Percentiles rank a stretch among this genome's conserved stretches.
Evolutionary conservation across 2,329 filamentous ascomycete genomes (phyloP).

Genomic region (Aspergillus fumigatiaffinis): DNA sequence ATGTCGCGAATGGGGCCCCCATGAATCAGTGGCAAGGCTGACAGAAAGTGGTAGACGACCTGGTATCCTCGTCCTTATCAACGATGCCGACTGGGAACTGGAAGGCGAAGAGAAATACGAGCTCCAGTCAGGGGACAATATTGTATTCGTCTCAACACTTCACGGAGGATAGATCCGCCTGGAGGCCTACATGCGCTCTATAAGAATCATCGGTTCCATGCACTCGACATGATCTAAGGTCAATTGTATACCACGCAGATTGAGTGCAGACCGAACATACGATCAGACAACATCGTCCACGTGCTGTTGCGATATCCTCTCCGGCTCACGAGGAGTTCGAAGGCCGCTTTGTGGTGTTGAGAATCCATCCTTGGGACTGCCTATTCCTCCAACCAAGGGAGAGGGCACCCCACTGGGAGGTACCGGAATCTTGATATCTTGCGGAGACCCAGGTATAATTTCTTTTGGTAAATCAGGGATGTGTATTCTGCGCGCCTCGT

Average conservation of each 20-base stretch:
- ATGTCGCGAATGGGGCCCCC: constrained; percentile 43
- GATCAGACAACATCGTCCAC: constrained; percentile 42
- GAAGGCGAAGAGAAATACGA: constrained; percentile 92
- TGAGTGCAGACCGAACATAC: constrained; percentile 4
- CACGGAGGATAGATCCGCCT: constrained; percentile 68
- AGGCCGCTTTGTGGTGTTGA: constrained; percentile 42
- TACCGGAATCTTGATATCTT: constrained; percentile 76
- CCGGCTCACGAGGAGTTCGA: constrained; percentile 41
- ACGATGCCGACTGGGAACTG: constrained; percentile 97
- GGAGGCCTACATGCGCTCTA: constrained; percentile 3
- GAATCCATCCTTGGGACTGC: constrained; percentile 37
- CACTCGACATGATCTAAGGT: constrained; percentile 1
- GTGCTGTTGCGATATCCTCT: constrained; percentile 43
- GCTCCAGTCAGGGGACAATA: constrained; percentile 75
- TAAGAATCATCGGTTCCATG: background rate
- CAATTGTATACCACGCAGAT: background rate
- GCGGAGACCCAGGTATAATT: constrained; percentile 72
- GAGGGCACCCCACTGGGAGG: constrained; percentile 53
- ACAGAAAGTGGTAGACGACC: constrained; percentile 64
- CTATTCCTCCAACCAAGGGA: constrained; percentile 41
- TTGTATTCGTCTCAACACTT: constrained; percentile 93
- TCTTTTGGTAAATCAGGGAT: constrained; percentile 65
- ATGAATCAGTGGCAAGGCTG: constrained; percentile 4
- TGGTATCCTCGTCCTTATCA: constrained; percentile 92
- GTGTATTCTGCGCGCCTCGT: constrained; percentile 84